These are phyloP conservation scores for Sporothrix pallida DNA, from an alignment of 2,329 filamentous ascomycete genomes.

Conservation along the genomic window DNA sequence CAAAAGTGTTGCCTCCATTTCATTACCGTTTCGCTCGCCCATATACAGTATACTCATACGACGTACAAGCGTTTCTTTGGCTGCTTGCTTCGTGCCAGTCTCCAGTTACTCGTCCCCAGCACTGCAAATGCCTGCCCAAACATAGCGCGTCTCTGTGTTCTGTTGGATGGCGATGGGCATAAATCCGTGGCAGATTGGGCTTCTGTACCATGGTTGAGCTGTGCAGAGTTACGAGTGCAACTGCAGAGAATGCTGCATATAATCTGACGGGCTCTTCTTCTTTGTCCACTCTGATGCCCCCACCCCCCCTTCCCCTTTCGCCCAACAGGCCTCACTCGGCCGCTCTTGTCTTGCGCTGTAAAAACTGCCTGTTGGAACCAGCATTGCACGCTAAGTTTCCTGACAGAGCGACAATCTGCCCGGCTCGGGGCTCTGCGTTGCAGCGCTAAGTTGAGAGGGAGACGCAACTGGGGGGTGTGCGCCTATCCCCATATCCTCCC, in stretches of 20 bases:
- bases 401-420: not conserved
- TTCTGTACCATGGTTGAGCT: constrained; percentile 23
- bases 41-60: not conserved
- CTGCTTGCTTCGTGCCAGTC: no score
- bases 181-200: constrained; percentile 28
- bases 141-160: not conserved
- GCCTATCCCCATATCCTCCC: constrained; percentile 18
- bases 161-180: constrained; percentile 23
- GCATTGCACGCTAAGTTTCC: not conserved
- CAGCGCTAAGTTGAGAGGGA: not conserved
- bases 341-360: not conserved
- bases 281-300: not conserved
- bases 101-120: not conserved
- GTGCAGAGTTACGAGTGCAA: not conserved
- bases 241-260: not conserved
- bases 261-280: not conserved
- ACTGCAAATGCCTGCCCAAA: not conserved
- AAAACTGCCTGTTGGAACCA: not conserved
- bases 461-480: not conserved
- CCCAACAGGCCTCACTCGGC: not conserved
- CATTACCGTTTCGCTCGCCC: not conserved
- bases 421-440: not conserved
- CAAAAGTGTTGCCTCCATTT: not conserved
- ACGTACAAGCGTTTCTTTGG: no score
- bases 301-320: not conserved